A percentile compares a stretch with the other conserved stretches of the same genome.
Conservation (phyloP, 1,284 basidiomycete genomes). For the Ceratobasidium sp. region DNA sequence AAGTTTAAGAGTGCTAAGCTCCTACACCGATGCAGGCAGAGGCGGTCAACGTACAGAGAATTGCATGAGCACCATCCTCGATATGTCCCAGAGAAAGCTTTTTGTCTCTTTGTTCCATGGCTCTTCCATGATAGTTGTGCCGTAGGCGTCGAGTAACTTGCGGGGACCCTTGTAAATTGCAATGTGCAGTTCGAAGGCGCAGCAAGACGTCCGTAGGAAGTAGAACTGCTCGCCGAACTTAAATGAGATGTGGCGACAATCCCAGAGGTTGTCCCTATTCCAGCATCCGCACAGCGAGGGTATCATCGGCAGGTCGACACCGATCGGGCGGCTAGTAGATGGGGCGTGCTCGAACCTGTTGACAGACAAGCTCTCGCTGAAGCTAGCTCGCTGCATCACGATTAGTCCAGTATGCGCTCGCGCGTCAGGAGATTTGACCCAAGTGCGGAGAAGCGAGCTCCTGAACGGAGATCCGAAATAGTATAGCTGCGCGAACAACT, state of each 20-base stretch:
- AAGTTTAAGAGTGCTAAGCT: not conserved
- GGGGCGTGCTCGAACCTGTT: constrained; percentile 6
- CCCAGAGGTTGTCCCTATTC: not conserved
- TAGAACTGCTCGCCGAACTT: constrained; percentile 4
- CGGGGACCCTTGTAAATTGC: constrained; percentile 15
- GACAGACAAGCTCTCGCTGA: not conserved
- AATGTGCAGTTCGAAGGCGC: constrained; percentile 17
- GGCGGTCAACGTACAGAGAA: not conserved
- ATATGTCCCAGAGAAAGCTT: not conserved
- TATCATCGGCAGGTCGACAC: constrained; percentile 22
- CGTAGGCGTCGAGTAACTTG: not conserved
- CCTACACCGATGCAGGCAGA: not conserved
- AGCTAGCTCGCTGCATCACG: not conserved
- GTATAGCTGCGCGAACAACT: constrained; percentile 10
- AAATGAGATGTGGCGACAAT: not conserved
- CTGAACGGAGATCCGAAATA: constrained; percentile 1
- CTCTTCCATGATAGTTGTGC: constrained; percentile 30
- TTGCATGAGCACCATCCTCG: constrained; percentile 14
- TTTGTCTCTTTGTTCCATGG: not conserved
- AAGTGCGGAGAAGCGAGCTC: not conserved
- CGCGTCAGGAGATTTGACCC: not conserved
- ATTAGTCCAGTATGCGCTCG: constrained; percentile 11
- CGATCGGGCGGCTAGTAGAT: constrained; percentile 1
- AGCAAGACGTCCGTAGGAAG: constrained; percentile 6
- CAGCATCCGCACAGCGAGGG: constrained; percentile 29